phyloP scores from a whole-genome alignment of 805 yeast genomes.

The Lipomyces spencermartinsiae region DNA sequence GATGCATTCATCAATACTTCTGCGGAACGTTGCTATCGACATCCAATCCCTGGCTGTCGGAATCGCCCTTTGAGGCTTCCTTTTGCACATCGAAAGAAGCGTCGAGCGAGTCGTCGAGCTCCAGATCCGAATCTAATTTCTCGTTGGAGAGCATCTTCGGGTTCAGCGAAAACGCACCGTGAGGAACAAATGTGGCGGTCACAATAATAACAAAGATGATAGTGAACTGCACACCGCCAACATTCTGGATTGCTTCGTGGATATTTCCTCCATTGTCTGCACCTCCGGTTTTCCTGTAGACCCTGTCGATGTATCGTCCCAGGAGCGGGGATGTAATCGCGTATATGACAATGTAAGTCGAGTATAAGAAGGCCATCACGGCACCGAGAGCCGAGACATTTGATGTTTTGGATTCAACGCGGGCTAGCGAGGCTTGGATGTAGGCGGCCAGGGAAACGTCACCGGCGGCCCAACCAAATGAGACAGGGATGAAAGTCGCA shows the following conservation, averaged over 20 bases:
- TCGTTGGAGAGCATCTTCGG: slow-evolving; percentile 4
- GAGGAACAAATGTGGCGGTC: not conserved
- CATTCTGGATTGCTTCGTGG: not conserved
- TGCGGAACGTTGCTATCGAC: not conserved
- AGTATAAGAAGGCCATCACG: not conserved
- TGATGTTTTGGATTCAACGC: not conserved
- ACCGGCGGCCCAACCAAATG: not conserved
- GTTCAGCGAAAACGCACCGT: not conserved
- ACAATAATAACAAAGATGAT: not conserved
- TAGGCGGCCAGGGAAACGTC: not conserved
- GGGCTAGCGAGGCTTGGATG: not conserved
- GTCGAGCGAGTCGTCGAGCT: not conserved
- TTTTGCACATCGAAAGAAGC: not conserved
- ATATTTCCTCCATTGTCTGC: not conserved
- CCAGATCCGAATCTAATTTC: not conserved
- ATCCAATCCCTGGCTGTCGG: too few species aligned
- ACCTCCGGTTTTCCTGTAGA: not conserved
- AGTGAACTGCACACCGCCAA: slow-evolving; percentile 1
- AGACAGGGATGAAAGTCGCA: not conserved
- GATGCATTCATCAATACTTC: too few species aligned
- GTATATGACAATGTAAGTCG: not conserved
- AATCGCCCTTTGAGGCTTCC: not conserved
- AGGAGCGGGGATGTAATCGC: too few species aligned
- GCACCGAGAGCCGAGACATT: not conserved
- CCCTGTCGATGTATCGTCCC: too few species aligned